Evolutionary conservation across 2,329 filamentous ascomycete genomes (phyloP).

Genomic region (Aspergillus sp.): DNA sequence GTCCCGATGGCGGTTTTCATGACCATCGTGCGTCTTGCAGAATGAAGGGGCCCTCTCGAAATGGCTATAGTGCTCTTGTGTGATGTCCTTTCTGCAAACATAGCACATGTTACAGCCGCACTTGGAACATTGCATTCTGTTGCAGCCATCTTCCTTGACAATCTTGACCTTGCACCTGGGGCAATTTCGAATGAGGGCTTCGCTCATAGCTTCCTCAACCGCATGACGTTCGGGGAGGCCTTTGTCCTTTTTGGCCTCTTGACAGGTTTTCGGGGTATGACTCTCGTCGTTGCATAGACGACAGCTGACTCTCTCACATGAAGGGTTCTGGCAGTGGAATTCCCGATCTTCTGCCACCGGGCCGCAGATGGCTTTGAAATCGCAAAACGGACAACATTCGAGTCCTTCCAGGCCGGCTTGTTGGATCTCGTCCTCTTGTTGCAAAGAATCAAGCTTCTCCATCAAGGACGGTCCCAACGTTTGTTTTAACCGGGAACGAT

Average conservation of each 20-base stretch:
- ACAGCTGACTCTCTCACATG: conserved; percentile 65
- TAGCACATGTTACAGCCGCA: conserved; percentile 57
- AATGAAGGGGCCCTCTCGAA: conserved; percentile 60
- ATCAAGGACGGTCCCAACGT: conserved; percentile 61
- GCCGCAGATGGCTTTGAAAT: conserved; percentile 72
- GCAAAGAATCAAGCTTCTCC: conserved; percentile 66
- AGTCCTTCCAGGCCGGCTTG: conserved; percentile 70
- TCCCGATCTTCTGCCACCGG: conserved; percentile 67
- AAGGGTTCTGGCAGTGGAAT: conserved; percentile 68
- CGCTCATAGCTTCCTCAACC: conserved; percentile 83
- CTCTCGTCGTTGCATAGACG: conserved; percentile 67
- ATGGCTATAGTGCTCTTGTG: conserved; percentile 64
- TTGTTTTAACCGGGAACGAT: conserved; percentile 51
- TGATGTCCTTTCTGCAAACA: conserved; percentile 62
- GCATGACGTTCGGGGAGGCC: conserved; percentile 62
- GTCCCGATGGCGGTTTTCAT: conserved; percentile 15
- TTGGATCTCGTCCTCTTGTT: conserved; percentile 69
- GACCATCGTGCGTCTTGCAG: conserved; percentile 17
- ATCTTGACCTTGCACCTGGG: conserved; percentile 67
- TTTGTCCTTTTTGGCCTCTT: conserved; percentile 62
- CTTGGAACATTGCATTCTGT: conserved; percentile 75
- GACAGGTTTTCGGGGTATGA: conserved; percentile 71
- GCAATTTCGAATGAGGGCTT: conserved; percentile 73
- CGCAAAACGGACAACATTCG: conserved; percentile 77
- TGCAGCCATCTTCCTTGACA: conserved; percentile 76